phyloP scores from a whole-genome alignment of 2,329 filamentous ascomycete species.

The Iodosphaeria phyllophila region DNA sequence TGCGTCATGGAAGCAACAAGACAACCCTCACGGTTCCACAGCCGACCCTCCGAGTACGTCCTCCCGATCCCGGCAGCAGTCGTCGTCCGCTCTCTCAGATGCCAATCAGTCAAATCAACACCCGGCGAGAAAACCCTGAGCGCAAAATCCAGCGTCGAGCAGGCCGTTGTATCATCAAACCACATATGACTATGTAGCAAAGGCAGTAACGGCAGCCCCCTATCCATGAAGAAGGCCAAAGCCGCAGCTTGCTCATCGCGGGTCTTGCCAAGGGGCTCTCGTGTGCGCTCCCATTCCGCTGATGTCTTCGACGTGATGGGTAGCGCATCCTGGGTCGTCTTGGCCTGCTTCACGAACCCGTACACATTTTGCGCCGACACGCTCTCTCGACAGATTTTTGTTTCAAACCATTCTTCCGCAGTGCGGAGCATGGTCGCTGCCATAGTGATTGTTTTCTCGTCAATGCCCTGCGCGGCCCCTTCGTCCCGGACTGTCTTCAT shows the following conservation, averaged over 20 bases:
- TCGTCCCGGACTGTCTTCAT: constrained; percentile 6
- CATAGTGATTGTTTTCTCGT: no score
- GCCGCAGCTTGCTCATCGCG: constrained; percentile 13
- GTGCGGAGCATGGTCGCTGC: constrained; percentile 16
- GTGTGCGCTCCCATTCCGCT: constrained; percentile 21
- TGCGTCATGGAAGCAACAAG: constrained; percentile 29
- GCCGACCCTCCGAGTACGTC: constrained; percentile 22
- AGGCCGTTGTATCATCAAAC: constrained; percentile 23
- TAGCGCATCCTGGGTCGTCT: constrained; percentile 17
- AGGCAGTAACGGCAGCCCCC: constrained; percentile 22
- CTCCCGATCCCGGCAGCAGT: constrained; percentile 19
- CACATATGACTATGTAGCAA: constrained; percentile 21
- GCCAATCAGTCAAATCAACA: constrained; percentile 21
- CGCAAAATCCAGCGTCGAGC: constrained; percentile 29
- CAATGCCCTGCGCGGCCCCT: constrained; percentile 8
- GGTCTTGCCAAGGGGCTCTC: constrained; percentile 4
- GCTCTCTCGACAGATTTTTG: constrained; percentile 17
- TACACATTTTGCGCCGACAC: constrained; percentile 23
- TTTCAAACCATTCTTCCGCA: constrained; percentile 14
- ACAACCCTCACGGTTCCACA: constrained; percentile 24
- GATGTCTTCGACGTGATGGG: constrained; percentile 17
- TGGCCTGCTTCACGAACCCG: constrained; percentile 17
- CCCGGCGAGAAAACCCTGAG: constrained; percentile 21
- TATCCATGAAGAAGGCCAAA: constrained; percentile 25
- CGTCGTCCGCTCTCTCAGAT: constrained; percentile 21